Evolutionary conservation across 139 green algal genomes (phyloP).

Genomic region (Micractinium sp.): DNA sequence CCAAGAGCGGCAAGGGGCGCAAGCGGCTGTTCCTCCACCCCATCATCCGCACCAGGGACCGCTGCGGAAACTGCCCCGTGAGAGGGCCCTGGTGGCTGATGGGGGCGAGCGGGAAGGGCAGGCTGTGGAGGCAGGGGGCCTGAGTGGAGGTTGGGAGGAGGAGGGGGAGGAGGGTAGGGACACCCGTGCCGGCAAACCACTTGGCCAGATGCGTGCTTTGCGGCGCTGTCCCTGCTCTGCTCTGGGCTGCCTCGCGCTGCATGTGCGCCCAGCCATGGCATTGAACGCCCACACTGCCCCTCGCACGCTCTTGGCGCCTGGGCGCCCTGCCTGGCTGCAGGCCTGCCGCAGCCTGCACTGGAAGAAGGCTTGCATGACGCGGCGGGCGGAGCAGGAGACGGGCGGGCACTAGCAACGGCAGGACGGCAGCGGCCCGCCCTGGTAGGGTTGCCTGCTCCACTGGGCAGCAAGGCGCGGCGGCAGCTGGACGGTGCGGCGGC

Average conservation of each 20-base stretch:
- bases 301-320: background rate
- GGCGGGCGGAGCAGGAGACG: slow-evolving; percentile 48
- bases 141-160: background rate
- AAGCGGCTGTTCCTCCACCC: slow-evolving; percentile 14
- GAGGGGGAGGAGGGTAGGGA: background rate
- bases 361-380: slow-evolving; percentile 61
- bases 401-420: background rate
- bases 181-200: too few relatives aligned
- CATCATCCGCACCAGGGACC: slow-evolving; percentile 22
- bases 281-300: background rate
- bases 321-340: background rate
- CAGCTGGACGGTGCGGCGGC: too few relatives aligned
- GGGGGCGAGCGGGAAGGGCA: background rate
- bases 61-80: slow-evolving; percentile 20
- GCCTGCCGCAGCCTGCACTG: slow-evolving; percentile 50
- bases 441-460: background rate
- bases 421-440: background rate
- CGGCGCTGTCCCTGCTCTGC: too few relatives aligned
- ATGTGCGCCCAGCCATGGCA: background rate
- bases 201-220: background rate
- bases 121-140: background rate
- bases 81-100: background rate
- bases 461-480: too few relatives aligned
- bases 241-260: too few relatives aligned
- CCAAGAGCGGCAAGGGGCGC: slow-evolving; percentile 34